Base-by-base conservation (phyloP, 768 basidiomycete species). In the Suillus sp. region DNA sequence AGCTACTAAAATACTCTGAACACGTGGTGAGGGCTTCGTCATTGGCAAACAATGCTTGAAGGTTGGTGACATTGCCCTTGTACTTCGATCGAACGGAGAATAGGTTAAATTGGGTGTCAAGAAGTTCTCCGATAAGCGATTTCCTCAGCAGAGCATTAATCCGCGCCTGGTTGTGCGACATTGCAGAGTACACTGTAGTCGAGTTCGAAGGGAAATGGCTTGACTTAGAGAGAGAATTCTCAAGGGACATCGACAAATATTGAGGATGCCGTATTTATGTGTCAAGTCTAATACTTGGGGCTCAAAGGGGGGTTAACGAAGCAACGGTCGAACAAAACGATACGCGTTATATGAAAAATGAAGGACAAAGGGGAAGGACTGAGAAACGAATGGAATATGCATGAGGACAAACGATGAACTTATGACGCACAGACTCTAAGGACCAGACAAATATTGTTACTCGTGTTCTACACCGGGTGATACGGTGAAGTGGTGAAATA, bases 61-160 rank as follows among this genome's bases (percentile, higher is more conserved):
- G 71, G 8, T 42, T 59, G 22, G 59, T 58, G 6, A 66, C 60
- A 4, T 22, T 45, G 10, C 66, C 62, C 16, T 57, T 14, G 10
- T 47, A 14, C 18, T 54, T 57, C 43, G 69, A 63, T 32, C 70
- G 69, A 59, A 67, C 27, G 4, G 65, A 67, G 48, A 60, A 71
- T 6, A 65, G 55, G 40, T 69, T 62, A 35, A 71, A 68, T 53
- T 69, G 67, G 1, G 69, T 70, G 55, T 72, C 65, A 47, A 65
- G 27, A 61, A 72, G 67, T 7, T 54, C 53, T 14, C 68, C 69
- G 14, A 47, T 22, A 22, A 66, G 47, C 0, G 67, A 51, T 16
- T 62, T 63, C 47, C 60, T 60, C 42, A 58, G 40, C n/a, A 65
- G 35, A 8, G 30, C 42, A 35, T 60, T 42, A 7, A 56, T 47